A percentile compares a stretch with the other conserved stretches of the same genome.
Conservation (phyloP, 805 yeast genomes). For the Komagataella phaffii region DNA sequence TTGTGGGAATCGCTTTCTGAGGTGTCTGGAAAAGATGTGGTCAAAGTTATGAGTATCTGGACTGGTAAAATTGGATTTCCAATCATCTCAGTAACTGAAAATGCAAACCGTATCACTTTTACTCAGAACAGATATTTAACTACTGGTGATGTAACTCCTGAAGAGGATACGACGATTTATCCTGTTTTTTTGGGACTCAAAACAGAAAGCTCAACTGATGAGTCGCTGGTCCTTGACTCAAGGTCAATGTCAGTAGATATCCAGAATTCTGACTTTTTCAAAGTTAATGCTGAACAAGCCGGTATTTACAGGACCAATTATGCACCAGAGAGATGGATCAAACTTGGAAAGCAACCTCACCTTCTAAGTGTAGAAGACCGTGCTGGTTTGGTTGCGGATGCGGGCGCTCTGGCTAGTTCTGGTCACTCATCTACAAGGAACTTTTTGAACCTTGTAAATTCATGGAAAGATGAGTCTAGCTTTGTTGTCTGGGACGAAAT, state of each 20-base stretch:
- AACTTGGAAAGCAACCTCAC: constrained; percentile 47
- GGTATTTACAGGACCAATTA: constrained; percentile 71
- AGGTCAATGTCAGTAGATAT: constrained; percentile 28
- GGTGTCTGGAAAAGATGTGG: constrained; percentile 63
- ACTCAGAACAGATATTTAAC: constrained; percentile 65
- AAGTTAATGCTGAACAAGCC: constrained; percentile 59
- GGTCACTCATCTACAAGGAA: constrained; percentile 54
- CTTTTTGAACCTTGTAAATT: constrained; percentile 42
- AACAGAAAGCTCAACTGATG: constrained; percentile 46
- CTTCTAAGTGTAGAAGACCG: constrained; percentile 63
- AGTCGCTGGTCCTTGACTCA: constrained; percentile 36
- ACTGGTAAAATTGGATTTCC: constrained; percentile 73
- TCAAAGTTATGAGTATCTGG: constrained; percentile 67
- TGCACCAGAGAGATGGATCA: constrained; percentile 52
- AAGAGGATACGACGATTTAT: constrained; percentile 56
- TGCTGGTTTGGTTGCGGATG: constrained; percentile 73
- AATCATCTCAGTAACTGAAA: constrained; percentile 51
- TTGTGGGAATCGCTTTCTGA: constrained; percentile 64
- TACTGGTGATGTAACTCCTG: constrained; percentile 66
- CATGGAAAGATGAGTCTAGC: constrained; percentile 46
- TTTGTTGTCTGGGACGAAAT: constrained; percentile 62
- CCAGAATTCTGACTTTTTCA: constrained; percentile 37
- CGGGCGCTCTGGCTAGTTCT: constrained; percentile 54
- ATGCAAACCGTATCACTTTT: constrained; percentile 34
- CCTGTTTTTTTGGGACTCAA: constrained; percentile 61